Evolutionary conservation across 2,329 filamentous ascomycete species (phyloP), one percentile per base, ranked within the genome.

Genomic region (Pyrenochaeta sp.): DNA sequence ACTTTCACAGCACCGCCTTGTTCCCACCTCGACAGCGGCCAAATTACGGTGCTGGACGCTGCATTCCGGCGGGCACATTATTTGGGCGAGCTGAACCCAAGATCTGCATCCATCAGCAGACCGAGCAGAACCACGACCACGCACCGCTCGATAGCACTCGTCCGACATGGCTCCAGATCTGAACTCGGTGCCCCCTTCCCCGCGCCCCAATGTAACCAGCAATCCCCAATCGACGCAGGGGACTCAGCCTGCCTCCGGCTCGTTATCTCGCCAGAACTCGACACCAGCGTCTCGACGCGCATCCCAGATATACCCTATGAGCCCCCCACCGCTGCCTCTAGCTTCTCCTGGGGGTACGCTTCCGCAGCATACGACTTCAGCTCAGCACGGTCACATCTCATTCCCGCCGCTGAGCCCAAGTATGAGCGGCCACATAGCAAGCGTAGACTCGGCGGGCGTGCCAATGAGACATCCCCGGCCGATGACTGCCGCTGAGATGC

Each of bases 391-490:
- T 50, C 56, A 65, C 21, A 8, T 14, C 11, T 43, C 65, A 2
- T 72, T 71, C 30, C 68, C 67, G 4, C 67, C 69, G 9, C 52
- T 72, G 19, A 72, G 68, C 39, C 71, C 72, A 7, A 58, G 58
- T 35, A 47, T 56, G 3, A 53, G 53, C 4, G 58, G 58, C 15
- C 52, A 60, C 24, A 40, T 59, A 14, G 48, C 60, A n/a, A 63
- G 50, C 43, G 62, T 59, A 31, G 60, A 69, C 40, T 51, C 62
- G 11, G 35, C 84, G 42, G 89, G 88, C 0, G 60, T 76, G 9
- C 92, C 93, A 3, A 74, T 95, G 60, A 84, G 93, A 51, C 92
- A 96, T 69, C 92, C 93, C 5, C 83, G 90, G 23, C 92, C 92
- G 3, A 75, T 96, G 68, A 96, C 93, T 0, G 86, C 90, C 1